Evolutionary conservation across 23 red algal genomes (phyloP), one percentile per base, ranked within the genome.

Genomic region (Gracilaria vermiculophylla): DNA sequence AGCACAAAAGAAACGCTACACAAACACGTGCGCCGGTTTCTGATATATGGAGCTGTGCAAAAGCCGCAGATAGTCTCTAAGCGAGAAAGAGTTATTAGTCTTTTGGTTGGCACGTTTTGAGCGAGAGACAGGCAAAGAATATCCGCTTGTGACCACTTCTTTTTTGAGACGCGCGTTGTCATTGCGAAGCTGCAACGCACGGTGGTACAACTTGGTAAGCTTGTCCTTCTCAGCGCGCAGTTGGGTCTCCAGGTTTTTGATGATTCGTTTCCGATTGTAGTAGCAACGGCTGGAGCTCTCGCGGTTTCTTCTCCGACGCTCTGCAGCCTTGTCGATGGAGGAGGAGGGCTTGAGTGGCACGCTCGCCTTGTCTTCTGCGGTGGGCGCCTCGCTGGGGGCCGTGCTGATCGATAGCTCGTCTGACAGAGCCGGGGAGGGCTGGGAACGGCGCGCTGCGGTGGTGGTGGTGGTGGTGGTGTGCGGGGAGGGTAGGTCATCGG

Each of bases 261-360:
- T 78, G n/a, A 88, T 78, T 27, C 84, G 84, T 23, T 88, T 88
- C 21, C 84, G 84, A n/a, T 88, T 88, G 67, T 88, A 88, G 40
- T 88, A 88, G 39, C 84, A 88, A 17, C 72, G 69, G 52, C 84
- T 88, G 1, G 84, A 88, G 37, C 52, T 64, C 52, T 88, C 84
- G 19, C 84, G 66, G 69, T 88, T 88, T 36, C 67, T 76, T 25
- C 84, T 44, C 50, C 84, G 84, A 45, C 84, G 84, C 39, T 88
- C 84, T 17, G 84, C 84, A 9, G 84, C 84, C 57, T 88, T 88
- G 54, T 88, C 84, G 34, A 88, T 77, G 49, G 76, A 17, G 1
- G 76, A 60, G 1, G 33, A 11, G 36, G 53, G 49, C 34, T 42
- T 35, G 76, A 79, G 76, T 21, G 19, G 2, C 37, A n/a, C 48